Evolutionary conservation across 305 asterid species (phyloP).

Genomic region (Fraxinus baroniana): DNA sequence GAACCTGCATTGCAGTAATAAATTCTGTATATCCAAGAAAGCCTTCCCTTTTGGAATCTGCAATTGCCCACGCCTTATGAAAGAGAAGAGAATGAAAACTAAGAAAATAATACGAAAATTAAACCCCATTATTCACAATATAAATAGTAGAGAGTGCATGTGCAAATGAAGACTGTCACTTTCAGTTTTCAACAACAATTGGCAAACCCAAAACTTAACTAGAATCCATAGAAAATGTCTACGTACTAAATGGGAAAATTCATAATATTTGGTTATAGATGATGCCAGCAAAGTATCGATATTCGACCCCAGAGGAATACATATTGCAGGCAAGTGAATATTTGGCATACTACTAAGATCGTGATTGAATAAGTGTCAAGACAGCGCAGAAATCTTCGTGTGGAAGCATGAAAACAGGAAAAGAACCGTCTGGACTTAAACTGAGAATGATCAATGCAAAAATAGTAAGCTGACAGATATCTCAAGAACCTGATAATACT

Average conservation of each 20-base stretch:
- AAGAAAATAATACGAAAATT: neutral
- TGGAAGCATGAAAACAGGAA: neutral
- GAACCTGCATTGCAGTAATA: slow-evolving; percentile 70
- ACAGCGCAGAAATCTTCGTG: neutral
- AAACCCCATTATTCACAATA: neutral
- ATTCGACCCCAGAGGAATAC: neutral
- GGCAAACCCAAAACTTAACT: neutral
- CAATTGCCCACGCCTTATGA: slow-evolving; percentile 73
- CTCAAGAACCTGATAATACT: neutral
- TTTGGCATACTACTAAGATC: neutral
- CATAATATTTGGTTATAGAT: neutral
- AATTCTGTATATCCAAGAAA: slow-evolving; percentile 72
- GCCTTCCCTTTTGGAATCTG: slow-evolving; percentile 76
- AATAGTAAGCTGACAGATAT: neutral
- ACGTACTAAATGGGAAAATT: neutral
- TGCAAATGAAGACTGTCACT: neutral
- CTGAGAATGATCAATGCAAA: neutral
- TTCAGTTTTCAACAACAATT: neutral
- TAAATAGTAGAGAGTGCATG: neutral
- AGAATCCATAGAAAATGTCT: neutral
- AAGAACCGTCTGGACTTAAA: neutral
- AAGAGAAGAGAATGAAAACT: slow-evolving; percentile 4
- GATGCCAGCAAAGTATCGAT: neutral
- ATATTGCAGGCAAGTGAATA: neutral
- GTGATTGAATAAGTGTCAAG: neutral